Percentiles rank a stretch among this genome's conserved stretches.
These are phyloP conservation scores for Secale cereale DNA, from an alignment of 176 grass and related monocot species.

Conservation along the genomic window DNA sequence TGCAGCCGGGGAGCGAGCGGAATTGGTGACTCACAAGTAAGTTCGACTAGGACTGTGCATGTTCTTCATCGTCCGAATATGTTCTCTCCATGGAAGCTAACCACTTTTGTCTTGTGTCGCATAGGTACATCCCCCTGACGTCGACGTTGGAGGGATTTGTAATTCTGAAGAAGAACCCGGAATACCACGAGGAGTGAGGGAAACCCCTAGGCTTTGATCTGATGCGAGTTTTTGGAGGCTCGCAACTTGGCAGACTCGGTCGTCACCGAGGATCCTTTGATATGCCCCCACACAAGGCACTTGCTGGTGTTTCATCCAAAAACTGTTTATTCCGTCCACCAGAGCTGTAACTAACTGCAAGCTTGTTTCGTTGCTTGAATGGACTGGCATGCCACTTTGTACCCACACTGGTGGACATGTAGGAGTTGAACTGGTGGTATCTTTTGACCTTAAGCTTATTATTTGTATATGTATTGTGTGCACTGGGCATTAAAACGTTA, in stretches of 20 bases:
- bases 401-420: background rate
- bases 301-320: background rate
- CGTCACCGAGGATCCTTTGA: background rate
- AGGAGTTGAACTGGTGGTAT: background rate
- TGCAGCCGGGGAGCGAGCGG: conserved; percentile 88
- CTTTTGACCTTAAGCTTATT: background rate
- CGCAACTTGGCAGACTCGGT: background rate
- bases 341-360: conserved; percentile 11
- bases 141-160: conserved; percentile 90
- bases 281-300: background rate
- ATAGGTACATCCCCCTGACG: conserved; percentile 73
- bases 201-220: background rate
- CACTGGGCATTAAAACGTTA: background rate
- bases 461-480: conserved; percentile 24
- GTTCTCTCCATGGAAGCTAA: background rate
- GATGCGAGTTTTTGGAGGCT: background rate
- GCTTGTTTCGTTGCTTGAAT: background rate
- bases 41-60: background rate
- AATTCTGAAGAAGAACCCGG: conserved; percentile 94
- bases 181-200: conserved; percentile 71
- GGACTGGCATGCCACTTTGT: conserved; percentile 13
- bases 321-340: background rate
- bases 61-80: background rate
- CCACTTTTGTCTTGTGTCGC: background rate
- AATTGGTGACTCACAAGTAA: conserved; percentile 95